Evolutionary conservation across 73 alveolate species (phyloP).

Genomic region (Breviolum minutum): DNA sequence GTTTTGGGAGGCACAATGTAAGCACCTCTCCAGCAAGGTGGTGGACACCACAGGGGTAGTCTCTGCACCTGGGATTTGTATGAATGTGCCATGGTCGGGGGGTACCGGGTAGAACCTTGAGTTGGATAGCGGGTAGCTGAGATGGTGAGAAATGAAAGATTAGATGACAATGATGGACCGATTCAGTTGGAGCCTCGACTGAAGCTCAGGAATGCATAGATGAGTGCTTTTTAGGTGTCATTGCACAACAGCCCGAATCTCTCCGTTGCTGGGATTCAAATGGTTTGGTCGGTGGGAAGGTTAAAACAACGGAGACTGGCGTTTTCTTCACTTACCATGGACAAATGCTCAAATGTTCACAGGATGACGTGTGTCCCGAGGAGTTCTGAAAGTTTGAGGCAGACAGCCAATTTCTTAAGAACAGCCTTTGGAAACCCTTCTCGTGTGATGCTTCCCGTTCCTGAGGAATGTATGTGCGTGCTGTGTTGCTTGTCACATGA

Average conservation of each 20-base stretch:
- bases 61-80: neutral
- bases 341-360: too few species aligned
- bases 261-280: neutral
- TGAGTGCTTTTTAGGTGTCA: constrained; percentile 35
- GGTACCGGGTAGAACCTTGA: neutral
- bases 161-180: too few species aligned
- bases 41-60: constrained; percentile 78
- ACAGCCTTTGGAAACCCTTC: too few species aligned
- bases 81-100: neutral
- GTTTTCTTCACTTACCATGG: too few species aligned
- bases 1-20: constrained; percentile 47
- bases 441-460: too few species aligned
- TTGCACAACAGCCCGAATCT: constrained; percentile 28
- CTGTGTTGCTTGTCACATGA: too few species aligned
- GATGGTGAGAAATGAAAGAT: too few species aligned
- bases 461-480: too few species aligned
- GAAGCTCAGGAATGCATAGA: constrained; percentile 26
- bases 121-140: neutral
- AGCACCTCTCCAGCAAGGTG: constrained; percentile 39
- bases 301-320: neutral
- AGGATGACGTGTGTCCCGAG: too few species aligned
- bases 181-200: neutral
- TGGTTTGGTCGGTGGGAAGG: neutral
- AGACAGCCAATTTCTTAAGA: too few species aligned
- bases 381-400: too few species aligned